These are phyloP conservation scores for Geranium incanum DNA, from an alignment of 441 rosid genomes.

Conservation along the genomic window DNA sequence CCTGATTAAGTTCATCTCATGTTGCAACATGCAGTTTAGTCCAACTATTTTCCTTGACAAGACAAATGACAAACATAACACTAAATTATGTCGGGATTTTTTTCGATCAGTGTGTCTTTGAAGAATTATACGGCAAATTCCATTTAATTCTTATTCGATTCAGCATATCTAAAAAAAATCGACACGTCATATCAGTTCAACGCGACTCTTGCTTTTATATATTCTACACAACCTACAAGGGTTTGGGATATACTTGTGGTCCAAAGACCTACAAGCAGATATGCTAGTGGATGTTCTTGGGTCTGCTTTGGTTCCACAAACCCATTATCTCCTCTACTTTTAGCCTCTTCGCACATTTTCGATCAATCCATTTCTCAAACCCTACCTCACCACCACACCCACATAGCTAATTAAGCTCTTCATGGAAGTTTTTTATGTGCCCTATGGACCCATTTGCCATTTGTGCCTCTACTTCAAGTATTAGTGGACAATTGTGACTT, in stretches of 20 bases:
- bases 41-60: too few species aligned
- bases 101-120: too few species aligned
- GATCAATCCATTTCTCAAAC: background rate
- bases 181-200: too few species aligned
- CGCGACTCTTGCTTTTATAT: too few species aligned
- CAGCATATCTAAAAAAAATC: too few species aligned
- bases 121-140: too few species aligned
- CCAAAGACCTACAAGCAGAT: background rate
- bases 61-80: too few species aligned
- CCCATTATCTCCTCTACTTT: background rate
- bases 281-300: background rate
- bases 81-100: too few species aligned
- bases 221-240: background rate
- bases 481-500: background rate
- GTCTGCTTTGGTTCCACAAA: background rate
- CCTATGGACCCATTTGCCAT: background rate
- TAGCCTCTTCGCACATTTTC: background rate
- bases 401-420: background rate
- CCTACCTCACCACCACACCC: conserved; percentile 2
- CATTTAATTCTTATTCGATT: too few species aligned
- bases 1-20: too few species aligned
- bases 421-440: background rate
- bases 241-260: background rate
- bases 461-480: background rate
- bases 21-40: too few species aligned